Evolutionary conservation across 78 protist species (phyloP), one percentile per base, ranked within the genome.

Genomic region (Dictyostelium purpureum): DNA sequence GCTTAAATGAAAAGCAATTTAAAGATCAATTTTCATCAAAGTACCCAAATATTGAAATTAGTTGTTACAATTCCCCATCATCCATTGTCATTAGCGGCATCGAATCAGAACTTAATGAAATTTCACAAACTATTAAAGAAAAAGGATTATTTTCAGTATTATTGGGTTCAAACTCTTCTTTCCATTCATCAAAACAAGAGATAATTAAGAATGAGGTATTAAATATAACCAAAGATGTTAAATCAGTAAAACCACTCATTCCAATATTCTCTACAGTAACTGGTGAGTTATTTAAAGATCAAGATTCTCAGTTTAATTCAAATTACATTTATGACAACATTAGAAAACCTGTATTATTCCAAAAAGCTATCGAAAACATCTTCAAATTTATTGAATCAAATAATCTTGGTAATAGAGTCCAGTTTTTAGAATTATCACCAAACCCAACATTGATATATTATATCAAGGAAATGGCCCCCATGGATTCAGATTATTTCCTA

Each of bases 111-210:
- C 5, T 88, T 4, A 26, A 38, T 14, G 6, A 14, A 21, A 31
- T 88, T 5, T 9, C 40, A 9, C 0, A 52, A 42, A 26, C 57
- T 11, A 33, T 88, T 18, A 52, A 65, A 35, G 6, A 16, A 0
- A 9, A 7, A 37, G 6, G 37, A 4, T 33, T 88, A 9, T 65
- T 77, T 11, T 12, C n/a, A 11, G 28, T 70, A n/a, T 70, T 77
- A 38, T 57, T 79, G 6, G 57, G 83, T 31, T 59, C 92, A 31
- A 45, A 43, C 28, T 57, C 75, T 11, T 59, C 92, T 7, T 85
- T 85, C 33, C 92, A 85, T 61, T 85, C 92, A n/a, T 73, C 82
- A 2, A 56, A 28, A 11, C 92, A 85, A 85, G 82, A 81, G 14
- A 12, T 26, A 26, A 81, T 69, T 2, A 81, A 63, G 40, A 33